Evolutionary conservation across 768 basidiomycete genomes (phyloP), one percentile per base, ranked within the genome.

Genomic region (Paxillus rubicundulus): DNA sequence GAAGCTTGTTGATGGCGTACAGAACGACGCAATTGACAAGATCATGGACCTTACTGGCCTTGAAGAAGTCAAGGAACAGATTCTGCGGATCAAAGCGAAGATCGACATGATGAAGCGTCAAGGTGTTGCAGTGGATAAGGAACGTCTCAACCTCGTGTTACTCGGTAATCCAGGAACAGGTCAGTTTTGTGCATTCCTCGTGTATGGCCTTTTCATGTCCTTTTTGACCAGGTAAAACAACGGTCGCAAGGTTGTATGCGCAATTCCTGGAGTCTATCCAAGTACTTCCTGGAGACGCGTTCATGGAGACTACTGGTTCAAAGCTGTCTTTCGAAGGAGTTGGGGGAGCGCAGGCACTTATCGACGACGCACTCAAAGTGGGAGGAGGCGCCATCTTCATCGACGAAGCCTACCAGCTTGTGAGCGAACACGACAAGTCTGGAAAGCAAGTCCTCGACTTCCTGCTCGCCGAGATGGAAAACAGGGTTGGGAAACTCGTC

Each of bases 161-260:
- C 76, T 85, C 0, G 86, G 86, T 6, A 87, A 87, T 61, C 86
- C 86, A 5, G 86, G 85, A 7, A 88, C 86, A 62, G 86, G 85
- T 85, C 52, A 42, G 71, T 54, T 40, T 13, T 14, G 43, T 49
- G n/a, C 52, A 43, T 9, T 39, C 5, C 9, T 38, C 27, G 2
- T 21, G 13, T 18, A 36, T 21, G 17, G 12, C 12, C 39, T 30
- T 9, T 14, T 34, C 54, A 47, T 13, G n/a, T 36, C 17, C 10
- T 18, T 6, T 37, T 37, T 5, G 39, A 18, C 1, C 37, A 84
- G 83, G 85, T 10, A 80, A 86, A 70, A 86, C 79, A 1, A 82
- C 82, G 0, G 71, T 85, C n/a, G 86, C 85, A 1, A 70, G 85
- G 16, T 70, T 76, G 32, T 88, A 86, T 57, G 82, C 82, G 2